Conservation (phyloP, 1,284 basidiomycete genomes). For the Uromyces viciae-fabae region DNA sequence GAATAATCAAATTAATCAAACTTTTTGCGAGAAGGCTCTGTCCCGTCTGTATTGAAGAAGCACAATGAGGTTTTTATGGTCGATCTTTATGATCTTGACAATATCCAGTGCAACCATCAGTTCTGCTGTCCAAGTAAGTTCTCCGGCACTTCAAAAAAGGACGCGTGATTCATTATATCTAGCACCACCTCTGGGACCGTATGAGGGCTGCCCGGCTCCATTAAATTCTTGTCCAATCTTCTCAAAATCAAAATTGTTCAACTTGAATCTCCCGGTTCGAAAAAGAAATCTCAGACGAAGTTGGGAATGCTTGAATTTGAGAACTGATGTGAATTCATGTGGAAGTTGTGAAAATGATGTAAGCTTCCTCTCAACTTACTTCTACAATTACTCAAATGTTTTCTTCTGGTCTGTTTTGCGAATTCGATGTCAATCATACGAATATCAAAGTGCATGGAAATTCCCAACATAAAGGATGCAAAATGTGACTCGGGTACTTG, state of each 20-base stretch:
- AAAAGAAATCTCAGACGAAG: constrained; percentile 2
- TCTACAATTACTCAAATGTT: background rate
- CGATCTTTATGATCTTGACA: too few relatives aligned
- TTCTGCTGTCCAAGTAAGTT: too few relatives aligned
- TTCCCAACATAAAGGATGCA: background rate
- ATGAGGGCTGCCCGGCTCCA: background rate
- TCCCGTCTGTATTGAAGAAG: too few relatives aligned
- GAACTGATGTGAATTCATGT: constrained; percentile 26
- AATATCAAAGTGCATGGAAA: constrained; percentile 19
- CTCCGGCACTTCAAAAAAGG: background rate
- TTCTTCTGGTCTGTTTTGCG: background rate
- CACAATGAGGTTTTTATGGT: too few relatives aligned
- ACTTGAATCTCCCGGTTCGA: background rate
- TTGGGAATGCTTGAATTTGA: constrained; percentile 27
- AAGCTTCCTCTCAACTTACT: background rate
- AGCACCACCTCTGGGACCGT: too few relatives aligned
- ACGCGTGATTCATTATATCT: constrained; percentile 15
- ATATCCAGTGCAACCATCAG: too few relatives aligned
- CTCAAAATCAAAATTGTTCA: background rate
- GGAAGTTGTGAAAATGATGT: constrained; percentile 33
- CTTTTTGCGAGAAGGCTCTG: too few relatives aligned
- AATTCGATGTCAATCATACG: background rate
- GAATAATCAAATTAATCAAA: too few relatives aligned
- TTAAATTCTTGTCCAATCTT: constrained; percentile 7
- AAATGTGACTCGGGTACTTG: constrained; percentile 27